phyloP scores from a whole-genome alignment of 2,329 filamentous ascomycete genomes.

The Thielaviopsis cerberus region DNA sequence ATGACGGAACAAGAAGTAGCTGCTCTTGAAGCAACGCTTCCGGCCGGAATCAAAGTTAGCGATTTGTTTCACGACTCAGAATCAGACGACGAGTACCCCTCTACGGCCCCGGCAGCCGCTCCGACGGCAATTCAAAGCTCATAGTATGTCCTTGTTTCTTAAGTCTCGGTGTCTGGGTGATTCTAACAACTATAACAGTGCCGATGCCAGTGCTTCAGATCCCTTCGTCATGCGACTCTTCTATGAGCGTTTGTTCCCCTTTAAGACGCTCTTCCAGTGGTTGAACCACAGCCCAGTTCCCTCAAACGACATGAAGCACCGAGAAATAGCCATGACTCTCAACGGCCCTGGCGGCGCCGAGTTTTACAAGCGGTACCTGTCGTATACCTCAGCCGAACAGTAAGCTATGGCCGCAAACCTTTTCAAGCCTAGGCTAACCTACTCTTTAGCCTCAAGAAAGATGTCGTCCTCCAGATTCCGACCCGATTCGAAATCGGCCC shows the following conservation, averaged over 20 bases:
- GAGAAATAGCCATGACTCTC: conserved; percentile 93
- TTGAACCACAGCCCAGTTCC: conserved; percentile 82
- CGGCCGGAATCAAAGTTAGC: conserved; percentile 19
- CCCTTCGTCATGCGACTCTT: conserved; percentile 67
- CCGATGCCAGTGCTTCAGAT: conserved; percentile 10
- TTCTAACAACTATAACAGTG: background rate
- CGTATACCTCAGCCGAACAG: conserved; percentile 35
- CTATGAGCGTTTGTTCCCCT: conserved; percentile 90
- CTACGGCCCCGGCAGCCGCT: conserved; percentile 20
- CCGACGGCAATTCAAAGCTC: conserved; percentile 19
- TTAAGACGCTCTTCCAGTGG: conserved; percentile 91
- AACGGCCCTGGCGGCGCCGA: conserved; percentile 42
- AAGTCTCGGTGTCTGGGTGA: background rate
- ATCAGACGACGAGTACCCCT: conserved; percentile 42
- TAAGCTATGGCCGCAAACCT: conserved; percentile 16
- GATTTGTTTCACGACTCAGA: conserved; percentile 40
- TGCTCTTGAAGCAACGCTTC: conserved; percentile 22
- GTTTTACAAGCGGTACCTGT: conserved; percentile 82
- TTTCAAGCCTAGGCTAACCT: too few relatives aligned
- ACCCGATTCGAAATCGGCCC: conserved; percentile 95
- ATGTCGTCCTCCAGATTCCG: conserved; percentile 72
- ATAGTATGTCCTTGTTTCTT: conserved; percentile 2
- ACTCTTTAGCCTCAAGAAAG: conserved; percentile 55
- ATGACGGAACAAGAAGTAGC: conserved; percentile 24
- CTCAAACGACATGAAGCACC: conserved; percentile 71